A percentile compares a stretch with the other conserved stretches of the same genome.
Conservation (phyloP, 179 eudicot species). For the Silene noctiflora region DNA sequence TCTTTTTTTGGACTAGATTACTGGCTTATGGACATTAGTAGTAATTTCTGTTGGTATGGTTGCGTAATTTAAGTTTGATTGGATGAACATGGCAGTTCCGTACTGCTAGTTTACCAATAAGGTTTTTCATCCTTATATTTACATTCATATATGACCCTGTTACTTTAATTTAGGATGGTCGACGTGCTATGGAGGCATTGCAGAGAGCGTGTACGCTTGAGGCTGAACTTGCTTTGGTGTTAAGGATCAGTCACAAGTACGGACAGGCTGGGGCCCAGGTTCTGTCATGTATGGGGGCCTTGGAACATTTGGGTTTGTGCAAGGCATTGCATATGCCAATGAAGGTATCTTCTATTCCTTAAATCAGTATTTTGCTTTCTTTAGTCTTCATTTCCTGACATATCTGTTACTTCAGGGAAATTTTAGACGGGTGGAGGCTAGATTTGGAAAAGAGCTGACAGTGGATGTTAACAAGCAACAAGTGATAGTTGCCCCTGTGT, state of each 20-base stretch:
- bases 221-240: constrained; percentile 82
- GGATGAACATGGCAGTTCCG: too few relatives aligned
- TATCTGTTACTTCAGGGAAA: constrained; percentile 47
- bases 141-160: constrained; percentile 2
- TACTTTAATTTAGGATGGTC: constrained; percentile 47
- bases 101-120: too few relatives aligned
- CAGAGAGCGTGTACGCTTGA: constrained; percentile 86
- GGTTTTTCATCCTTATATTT: neutral
- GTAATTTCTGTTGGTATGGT: too few relatives aligned
- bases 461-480: constrained; percentile 51
- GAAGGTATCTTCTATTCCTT: constrained; percentile 47
- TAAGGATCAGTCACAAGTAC: constrained; percentile 81
- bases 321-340: constrained; percentile 64
- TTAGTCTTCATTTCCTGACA: constrained; percentile 13
- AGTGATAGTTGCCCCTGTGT: constrained; percentile 67
- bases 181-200: constrained; percentile 67
- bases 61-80: too few relatives aligned
- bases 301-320: constrained; percentile 81
- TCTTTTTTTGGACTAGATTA: too few relatives aligned
- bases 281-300: constrained; percentile 75
- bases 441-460: constrained; percentile 46
- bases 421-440: constrained; percentile 48
- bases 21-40: too few relatives aligned
- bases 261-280: constrained; percentile 88
- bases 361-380: neutral